phyloP scores from a whole-genome alignment of 2,329 filamentous ascomycete species.

The Trichoderma harzianum region DNA sequence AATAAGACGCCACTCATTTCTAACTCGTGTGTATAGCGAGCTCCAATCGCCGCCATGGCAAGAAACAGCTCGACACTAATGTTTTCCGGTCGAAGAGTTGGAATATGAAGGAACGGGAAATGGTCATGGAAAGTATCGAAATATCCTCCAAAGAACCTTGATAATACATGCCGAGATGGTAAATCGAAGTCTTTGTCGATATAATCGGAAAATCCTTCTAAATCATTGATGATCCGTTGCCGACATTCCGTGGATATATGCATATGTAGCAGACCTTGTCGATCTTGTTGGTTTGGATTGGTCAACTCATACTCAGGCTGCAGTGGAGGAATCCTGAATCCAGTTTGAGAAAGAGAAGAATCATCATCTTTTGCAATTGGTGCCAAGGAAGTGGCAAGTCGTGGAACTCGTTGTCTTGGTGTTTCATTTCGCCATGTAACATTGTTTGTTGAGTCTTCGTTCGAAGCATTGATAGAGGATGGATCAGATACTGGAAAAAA shows the following conservation, averaged over 20 bases:
- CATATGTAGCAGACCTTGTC: background rate
- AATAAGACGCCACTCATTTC: background rate
- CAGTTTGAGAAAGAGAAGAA: background rate
- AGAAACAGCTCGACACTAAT: background rate
- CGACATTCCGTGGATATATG: background rate
- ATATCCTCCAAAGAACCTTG: background rate
- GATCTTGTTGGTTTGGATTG: background rate
- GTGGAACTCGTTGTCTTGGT: background rate
- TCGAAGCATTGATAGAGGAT: background rate
- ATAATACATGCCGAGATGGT: background rate
- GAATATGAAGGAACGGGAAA: background rate
- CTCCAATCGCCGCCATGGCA: background rate
- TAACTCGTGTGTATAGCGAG: background rate
- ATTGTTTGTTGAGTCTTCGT: background rate
- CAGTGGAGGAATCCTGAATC: background rate
- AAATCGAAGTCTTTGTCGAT: background rate
- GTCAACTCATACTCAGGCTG: background rate
- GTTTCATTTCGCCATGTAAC: background rate
- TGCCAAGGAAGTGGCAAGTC: background rate
- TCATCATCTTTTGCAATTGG: background rate
- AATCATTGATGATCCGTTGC: background rate
- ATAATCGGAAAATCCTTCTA: background rate
- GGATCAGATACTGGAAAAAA: background rate
- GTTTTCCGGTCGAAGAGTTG: background rate
- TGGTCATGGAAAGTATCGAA: background rate